A percentile compares a stretch with the other conserved stretches of the same genome.
Conservation (phyloP, 805 yeast species). For the Naumovozyma dairenensis region DNA sequence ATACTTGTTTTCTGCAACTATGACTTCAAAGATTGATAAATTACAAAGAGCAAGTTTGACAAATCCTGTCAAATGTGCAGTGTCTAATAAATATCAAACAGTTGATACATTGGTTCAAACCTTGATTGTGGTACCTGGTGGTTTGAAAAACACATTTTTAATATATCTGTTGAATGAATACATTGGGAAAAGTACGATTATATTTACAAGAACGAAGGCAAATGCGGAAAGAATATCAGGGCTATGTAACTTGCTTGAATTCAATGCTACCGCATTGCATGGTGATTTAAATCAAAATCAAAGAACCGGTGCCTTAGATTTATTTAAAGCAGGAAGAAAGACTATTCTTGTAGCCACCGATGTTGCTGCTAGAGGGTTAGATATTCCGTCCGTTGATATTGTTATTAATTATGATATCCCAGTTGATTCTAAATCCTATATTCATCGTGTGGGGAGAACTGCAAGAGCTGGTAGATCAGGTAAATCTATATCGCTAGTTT, state of each 20-base stretch:
- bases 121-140: conserved; percentile 84
- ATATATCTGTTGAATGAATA: conserved; percentile 75
- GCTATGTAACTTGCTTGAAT: conserved; percentile 70
- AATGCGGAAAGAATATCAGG: conserved; percentile 88
- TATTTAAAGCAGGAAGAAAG: conserved; percentile 64
- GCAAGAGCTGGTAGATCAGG: conserved; percentile 92
- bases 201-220: conserved; percentile 90
- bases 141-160: conserved; percentile 80
- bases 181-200: conserved; percentile 75
- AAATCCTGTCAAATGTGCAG: conserved; percentile 86
- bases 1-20: conserved; percentile 89
- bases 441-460: conserved; percentile 89
- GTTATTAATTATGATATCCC: conserved; percentile 76
- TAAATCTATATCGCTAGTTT: conserved; percentile 75
- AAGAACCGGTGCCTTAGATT: conserved; percentile 70
- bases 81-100: conserved; percentile 79
- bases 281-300: conserved; percentile 86
- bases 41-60: conserved; percentile 84
- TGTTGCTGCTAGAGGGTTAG: conserved; percentile 84
- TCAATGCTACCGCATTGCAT: conserved; percentile 84
- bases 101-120: conserved; percentile 89
- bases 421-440: conserved; percentile 73
- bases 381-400: conserved; percentile 70
- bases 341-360: conserved; percentile 72
- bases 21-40: conserved; percentile 91